Base-by-base conservation (phyloP, 805 yeast genomes). In the Candida arabinofermentans region DNA sequence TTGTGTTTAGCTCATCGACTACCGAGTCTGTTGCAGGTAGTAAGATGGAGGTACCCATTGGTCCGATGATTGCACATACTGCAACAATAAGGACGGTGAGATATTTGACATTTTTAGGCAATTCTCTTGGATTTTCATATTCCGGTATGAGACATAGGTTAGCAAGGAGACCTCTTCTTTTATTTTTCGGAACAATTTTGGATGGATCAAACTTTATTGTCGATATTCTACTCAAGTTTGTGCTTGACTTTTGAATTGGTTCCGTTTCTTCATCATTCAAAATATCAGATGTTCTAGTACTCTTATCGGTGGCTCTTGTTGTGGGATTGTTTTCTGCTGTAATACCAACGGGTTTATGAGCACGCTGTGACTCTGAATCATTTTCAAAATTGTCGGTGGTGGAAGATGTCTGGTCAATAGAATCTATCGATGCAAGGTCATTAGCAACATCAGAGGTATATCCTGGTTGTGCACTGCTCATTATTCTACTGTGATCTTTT, bases 21-120 rank as follows among this genome's bases (percentile, higher is more conserved):
- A 87, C 72, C 40, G 77, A 74, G 26, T 75, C 75, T 17, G 86
- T 75, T 0, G 93, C 91, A 0, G 96, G 96, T 37, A 84, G 74
- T 54, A 87, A 70, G 38, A 87, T 85, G 0, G 93, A 82, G 1
- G 93, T 82, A 10, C 93, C 95, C 93, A 87, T 84, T 5, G 96
- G 95, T 1, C 95, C 96, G 40, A 84, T 74, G 57, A 83, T 65
- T 1, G 90, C 84, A 6, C 90, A 89, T 43, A 75, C 64, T 0
- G 91, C 90, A 37, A 86, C 77, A 13, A 85, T 66, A 26, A 75
- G 65, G 0, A 85, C 84, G 34, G 87, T 67, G n/a, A 70, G 40
- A 37, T 62, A 54, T 54, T 86, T 86, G 41, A 71, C 55, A 2
- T 45, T 44, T 1, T 50, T 43, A 5, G 88, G 81, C 51, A 82